Evolutionary conservation across 495 filamentous ascomycete genomes (phyloP), one percentile per base, ranked within the genome.

Genomic region (Opeltia flavorubescens): DNA sequence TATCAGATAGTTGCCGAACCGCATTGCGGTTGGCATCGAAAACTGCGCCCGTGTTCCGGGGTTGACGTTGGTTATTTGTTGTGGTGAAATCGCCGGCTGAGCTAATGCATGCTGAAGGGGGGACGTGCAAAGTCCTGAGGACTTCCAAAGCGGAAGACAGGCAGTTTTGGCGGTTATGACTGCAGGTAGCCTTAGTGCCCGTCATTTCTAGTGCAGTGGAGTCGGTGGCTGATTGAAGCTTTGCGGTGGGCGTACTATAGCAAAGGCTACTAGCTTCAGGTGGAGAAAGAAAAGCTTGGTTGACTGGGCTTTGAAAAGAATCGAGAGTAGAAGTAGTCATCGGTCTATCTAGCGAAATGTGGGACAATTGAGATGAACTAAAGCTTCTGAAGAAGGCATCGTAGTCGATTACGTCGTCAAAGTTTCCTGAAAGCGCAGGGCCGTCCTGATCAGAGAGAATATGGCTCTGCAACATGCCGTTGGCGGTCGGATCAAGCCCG

Each of bases 41-140:
- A 17, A 51, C 49, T n/a, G 44, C 47, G 33, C 47, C 49, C 13
- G 36, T 51, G 24, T 36, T 47, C 23, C 49, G 20, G 13, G 44
- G 43, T 38, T 29, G 15, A 36, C 12, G 44, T n/a, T 2, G 4
- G 34, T n/a, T 2, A 17, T n/a, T 9, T 23, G 28, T 21, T 20
- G 26, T 26, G 44, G 25, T 17, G 29, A 9, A 26, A 20, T 23
- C 12, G 31, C 18, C 33, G 13, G 18, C 13, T 21, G 44, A 27
- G 25, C 29, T 39, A 9, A 51, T 15, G 24, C 49, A 51, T 11
- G 17, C 33, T 3, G 49, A 5, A 1, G 44, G 49, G 11, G 49
- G 43, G 15, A 47, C 25, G 45, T 51, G 49, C 18, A 51, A 33
- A 7, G 49, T 27, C 17, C 33, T 28, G 34, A 43, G 31, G 13